These are phyloP conservation scores for Eutrema japonicum DNA, from an alignment of 345 rosid genomes.

Conservation along the genomic window DNA sequence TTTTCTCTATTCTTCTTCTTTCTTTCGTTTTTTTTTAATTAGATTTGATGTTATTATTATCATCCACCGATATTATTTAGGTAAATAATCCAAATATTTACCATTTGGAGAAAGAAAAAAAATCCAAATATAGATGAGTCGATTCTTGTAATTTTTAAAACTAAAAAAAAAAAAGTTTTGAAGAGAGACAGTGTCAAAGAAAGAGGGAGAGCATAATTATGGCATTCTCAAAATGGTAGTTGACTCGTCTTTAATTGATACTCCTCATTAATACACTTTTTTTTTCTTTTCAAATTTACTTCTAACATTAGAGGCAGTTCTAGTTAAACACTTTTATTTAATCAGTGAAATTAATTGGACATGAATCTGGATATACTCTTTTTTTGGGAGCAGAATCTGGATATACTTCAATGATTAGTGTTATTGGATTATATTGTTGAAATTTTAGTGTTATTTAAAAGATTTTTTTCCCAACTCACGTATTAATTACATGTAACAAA, in stretches of 20 bases:
- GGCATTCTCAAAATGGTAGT: constrained; percentile 28
- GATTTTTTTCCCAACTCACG: neutral
- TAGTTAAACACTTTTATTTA: neutral
- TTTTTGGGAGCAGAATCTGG: too few species aligned
- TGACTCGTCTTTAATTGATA: constrained; percentile 29
- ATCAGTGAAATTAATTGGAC: neutral
- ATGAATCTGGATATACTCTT: neutral
- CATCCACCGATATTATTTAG: constrained; percentile 32
- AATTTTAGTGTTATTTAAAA: neutral
- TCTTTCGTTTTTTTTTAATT: neutral
- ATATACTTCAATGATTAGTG: neutral
- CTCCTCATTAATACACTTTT: neutral
- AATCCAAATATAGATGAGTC: constrained; percentile 26
- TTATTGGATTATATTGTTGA: neutral
- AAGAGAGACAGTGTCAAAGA: constrained; percentile 45
- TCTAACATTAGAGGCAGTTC: neutral
- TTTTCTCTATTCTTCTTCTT: constrained; percentile 22
- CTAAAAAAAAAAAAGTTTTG: constrained; percentile 1
- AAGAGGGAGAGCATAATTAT: constrained; percentile 43
- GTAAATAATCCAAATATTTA: constrained; percentile 13
- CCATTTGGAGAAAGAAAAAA: constrained; percentile 2
- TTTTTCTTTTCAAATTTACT: neutral
- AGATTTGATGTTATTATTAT: constrained; percentile 33
- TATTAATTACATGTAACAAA: neutral
- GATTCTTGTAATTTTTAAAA: constrained; percentile 26